Evolutionary conservation across 177 flowering plant genomes (phyloP), one percentile per base, ranked within the genome.

Genomic region (Vitis hybrid): DNA sequence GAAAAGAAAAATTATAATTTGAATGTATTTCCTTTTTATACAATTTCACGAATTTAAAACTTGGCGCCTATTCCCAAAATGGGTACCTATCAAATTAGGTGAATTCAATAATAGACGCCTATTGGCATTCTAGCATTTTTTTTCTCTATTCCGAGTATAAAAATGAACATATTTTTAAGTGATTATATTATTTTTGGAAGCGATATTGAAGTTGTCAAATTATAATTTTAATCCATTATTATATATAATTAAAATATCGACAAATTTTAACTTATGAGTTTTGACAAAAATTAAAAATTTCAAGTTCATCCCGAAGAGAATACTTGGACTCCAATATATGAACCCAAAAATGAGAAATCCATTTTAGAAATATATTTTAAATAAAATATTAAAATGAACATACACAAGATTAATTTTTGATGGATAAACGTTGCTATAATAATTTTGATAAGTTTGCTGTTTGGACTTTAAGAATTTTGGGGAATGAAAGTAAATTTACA

Each of bases 61-160:
- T 26, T 26, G 4, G 0, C 30, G 0, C 0, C 30, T 4, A 0
- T 26, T 3, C 30, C 0, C 30, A 3, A 26, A 26, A 26, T 26
- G 30, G 30, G 4, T 26, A 26, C 0, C 0, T 26, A 26, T 26
- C 0, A 4, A 4, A 0, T 26, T 26, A 26, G 30, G 30, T 26
- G 26, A 23, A 23, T 23, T 23, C 26, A 23, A 23, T 23, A 23
- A 23, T 23, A 23, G 0, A 23, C 26, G 0, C 0, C 3, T 23
- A 3, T 2, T 23, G 26, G 0, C 30, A 26, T 26, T 26, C 30
- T 26, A 50, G 5, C 9, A 3, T 9, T 50, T 5, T 50, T 5
- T 50, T 50, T 12, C 2, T 9, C 13, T 3, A 23, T 9, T 12
- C 0, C 0, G 52, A 3, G 13, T 9, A 12, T 12, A 50, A 9